Conservation (phyloP, 192 early-diverging fungal species). For the Physocladia obscura region DNA sequence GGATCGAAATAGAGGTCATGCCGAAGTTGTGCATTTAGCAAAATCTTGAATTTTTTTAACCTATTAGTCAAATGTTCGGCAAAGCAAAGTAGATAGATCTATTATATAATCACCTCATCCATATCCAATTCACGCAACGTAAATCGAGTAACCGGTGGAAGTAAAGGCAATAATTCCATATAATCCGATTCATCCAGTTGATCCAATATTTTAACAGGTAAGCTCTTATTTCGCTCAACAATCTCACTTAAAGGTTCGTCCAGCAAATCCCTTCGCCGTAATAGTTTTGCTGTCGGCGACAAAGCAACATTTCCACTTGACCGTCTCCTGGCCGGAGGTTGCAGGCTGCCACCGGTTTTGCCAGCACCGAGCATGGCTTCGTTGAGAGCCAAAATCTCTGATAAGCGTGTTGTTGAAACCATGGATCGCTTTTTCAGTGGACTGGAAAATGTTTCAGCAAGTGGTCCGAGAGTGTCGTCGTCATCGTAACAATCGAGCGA, state of each 20-base stretch:
- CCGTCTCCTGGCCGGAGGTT: background rate
- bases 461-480: background rate
- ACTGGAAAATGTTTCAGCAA: background rate
- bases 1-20: slow-evolving; percentile 90
- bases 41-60: slow-evolving; percentile 48
- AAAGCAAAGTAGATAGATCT: background rate
- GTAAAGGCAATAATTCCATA: slow-evolving; percentile 39
- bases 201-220: slow-evolving; percentile 39
- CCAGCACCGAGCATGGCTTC: slow-evolving; percentile 1
- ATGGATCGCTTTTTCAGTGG: too few species aligned
- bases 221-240: slow-evolving; percentile 28
- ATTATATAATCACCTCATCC: slow-evolving; percentile 35
- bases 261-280: background rate
- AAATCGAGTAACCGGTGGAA: slow-evolving; percentile 80
- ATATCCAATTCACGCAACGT: slow-evolving; percentile 83
- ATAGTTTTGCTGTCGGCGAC: background rate
- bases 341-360: background rate
- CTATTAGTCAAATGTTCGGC: background rate
- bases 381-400: background rate
- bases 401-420: background rate
- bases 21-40: slow-evolving; percentile 80
- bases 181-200: slow-evolving; percentile 43
- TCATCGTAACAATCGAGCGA: background rate
- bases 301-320: background rate
- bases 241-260: slow-evolving; percentile 30